Base-by-base conservation (phyloP, 345 rosid species). In the Lepidium africanum region DNA sequence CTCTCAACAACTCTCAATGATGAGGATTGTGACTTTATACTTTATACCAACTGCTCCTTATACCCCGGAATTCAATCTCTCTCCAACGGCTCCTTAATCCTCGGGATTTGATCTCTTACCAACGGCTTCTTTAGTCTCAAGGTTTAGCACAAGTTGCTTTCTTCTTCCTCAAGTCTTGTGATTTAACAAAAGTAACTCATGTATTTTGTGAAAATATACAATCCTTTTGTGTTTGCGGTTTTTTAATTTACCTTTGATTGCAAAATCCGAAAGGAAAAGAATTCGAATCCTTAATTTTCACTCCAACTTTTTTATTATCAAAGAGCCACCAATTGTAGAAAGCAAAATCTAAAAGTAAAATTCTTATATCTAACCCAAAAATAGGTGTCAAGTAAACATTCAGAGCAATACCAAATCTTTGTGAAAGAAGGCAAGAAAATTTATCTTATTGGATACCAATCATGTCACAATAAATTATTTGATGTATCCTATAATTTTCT, bases 331-430 rank as follows among this genome's bases (percentile, higher is more conserved):
- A 33, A 3, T 19, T 50, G 60, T 45, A 8, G 48, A 43, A 42
- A 63, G 9, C 7, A 45, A 46, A 47, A 30, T 40, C 11, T 47
- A 27, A 47, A 54, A 33, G 39, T 59, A 65, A 49, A 15, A 35
- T 58, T 41, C 66, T 66, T 19, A 32, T 41, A 19, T 7, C n/a
- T 41, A 17, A 50, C 27, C 66, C 64, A 50, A 59, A 54, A 40
- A 73, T 50, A 66, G 41, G 35, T 35, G 57, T 51, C 63, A 51
- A 21, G 25, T 32, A 60, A 59, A 74, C 67, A 59, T 74, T 14
- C 16, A 51, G 48, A 67, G 58, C 73, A 56, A 63, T 42, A 52
- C 27, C 63, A 67, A 74, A 74, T 74, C 63, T 74, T 35, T 15
- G 56, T 51, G 73, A 52, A 32, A 33, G 17, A 59, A 58, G 40